phyloP scores from a whole-genome alignment of 2,329 filamentous ascomycete species.

The Fusarium chuoi region DNA sequence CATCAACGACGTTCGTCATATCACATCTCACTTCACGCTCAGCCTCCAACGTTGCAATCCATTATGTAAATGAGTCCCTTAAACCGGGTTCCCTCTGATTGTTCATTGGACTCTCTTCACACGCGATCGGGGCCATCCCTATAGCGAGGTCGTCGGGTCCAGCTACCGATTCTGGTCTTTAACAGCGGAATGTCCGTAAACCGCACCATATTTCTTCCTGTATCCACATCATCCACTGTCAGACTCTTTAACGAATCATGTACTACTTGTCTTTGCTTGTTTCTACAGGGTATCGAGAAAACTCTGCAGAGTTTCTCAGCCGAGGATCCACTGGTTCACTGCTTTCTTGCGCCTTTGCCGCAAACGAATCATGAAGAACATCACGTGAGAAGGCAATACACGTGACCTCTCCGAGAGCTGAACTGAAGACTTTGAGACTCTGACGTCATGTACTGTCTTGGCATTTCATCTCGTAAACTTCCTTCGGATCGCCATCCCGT shows the following conservation, averaged over 20 bases:
- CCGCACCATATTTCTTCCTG: constrained; percentile 8
- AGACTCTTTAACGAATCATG: constrained; percentile 21
- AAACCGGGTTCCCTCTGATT: not conserved
- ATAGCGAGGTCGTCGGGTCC: constrained; percentile 5
- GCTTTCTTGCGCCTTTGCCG: constrained; percentile 5
- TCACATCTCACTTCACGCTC: not conserved
- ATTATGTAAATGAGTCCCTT: constrained; percentile 6
- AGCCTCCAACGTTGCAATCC: not conserved
- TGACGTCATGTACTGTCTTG: constrained; percentile 25
- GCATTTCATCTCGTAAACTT: constrained; percentile 5
- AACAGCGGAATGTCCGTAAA: constrained; percentile 1
- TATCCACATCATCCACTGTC: constrained; percentile 11
- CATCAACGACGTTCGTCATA: not conserved
- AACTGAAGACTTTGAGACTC: not conserved
- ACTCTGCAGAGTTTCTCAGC: constrained; percentile 15
- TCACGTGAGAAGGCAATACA: constrained; percentile 19
- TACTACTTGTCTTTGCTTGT: not conserved
- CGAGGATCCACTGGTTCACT: not conserved
- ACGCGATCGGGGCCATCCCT: constrained; percentile 6
- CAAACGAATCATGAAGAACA: constrained; percentile 11
- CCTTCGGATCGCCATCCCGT: not conserved
- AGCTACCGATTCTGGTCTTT: constrained; percentile 8
- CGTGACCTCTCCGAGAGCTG: not conserved
- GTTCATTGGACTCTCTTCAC: not conserved
- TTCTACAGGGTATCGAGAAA: constrained; percentile 22